Evolutionary conservation across 2,329 filamentous ascomycete genomes (phyloP).

Genomic region (Stachybotrys echinatus): DNA sequence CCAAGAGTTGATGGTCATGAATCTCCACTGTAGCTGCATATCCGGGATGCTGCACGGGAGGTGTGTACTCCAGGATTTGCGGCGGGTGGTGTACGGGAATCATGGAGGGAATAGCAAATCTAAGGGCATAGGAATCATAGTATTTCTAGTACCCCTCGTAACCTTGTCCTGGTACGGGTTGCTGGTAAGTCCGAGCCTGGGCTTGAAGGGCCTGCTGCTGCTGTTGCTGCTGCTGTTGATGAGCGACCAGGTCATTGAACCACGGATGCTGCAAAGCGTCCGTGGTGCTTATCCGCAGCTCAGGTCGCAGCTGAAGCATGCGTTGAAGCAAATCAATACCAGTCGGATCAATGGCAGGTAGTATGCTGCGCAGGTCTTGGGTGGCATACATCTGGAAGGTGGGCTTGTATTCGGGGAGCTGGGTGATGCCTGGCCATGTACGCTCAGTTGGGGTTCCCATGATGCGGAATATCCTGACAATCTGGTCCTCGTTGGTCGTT

Average conservation of each 20-base stretch:
- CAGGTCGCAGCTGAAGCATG: constrained; percentile 90
- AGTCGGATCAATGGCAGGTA: constrained; percentile 82
- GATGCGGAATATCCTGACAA: constrained; percentile 93
- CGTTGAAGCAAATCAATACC: constrained; percentile 83
- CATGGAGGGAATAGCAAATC: background rate
- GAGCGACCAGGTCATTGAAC: constrained; percentile 72
- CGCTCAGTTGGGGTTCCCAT: constrained; percentile 97
- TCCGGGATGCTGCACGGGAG: too few relatives aligned
- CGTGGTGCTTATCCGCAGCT: constrained; percentile 81
- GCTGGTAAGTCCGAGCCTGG: constrained; percentile 8
- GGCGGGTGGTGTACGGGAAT: too few relatives aligned
- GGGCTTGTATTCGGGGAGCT: constrained; percentile 95
- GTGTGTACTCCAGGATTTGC: too few relatives aligned
- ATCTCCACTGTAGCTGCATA: too few relatives aligned
- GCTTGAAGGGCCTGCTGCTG: constrained; percentile 11
- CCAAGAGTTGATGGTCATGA: too few relatives aligned
- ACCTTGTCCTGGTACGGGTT: constrained; percentile 30
- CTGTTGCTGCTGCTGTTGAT: constrained; percentile 42
- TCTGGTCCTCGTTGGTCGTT: constrained; percentile 96
- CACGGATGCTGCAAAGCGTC: constrained; percentile 87
- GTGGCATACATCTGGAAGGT: constrained; percentile 94
- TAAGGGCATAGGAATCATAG: background rate
- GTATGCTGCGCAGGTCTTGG: constrained; percentile 78
- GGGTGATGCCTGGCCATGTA: constrained; percentile 90
- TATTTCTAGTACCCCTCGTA: constrained; percentile 29